A percentile compares a stretch with the other conserved stretches of the same genome.
Conservation (phyloP, 495 filamentous ascomycete species). For the Ascodesmis nigricans region DNA sequence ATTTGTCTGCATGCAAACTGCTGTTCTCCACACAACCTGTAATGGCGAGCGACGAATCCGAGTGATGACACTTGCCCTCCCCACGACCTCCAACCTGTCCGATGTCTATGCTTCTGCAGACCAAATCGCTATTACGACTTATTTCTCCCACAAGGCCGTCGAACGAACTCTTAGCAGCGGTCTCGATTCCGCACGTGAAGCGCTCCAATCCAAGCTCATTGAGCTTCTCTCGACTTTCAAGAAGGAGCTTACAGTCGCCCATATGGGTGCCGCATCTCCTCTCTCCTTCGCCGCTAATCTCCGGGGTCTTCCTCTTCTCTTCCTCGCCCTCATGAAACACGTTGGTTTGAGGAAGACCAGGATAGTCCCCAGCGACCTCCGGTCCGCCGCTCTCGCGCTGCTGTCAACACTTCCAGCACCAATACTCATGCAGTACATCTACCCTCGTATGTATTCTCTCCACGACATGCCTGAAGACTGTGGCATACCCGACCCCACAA, state of each 20-base stretch:
- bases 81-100: constrained; percentile 72
- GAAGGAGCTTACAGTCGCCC: constrained; percentile 89
- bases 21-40: constrained; percentile 91
- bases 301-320: constrained; percentile 65
- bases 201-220: constrained; percentile 71
- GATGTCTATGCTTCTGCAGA: constrained; percentile 91
- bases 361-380: constrained; percentile 88
- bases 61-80: constrained; percentile 79
- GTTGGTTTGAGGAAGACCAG: constrained; percentile 85
- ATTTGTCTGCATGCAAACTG: constrained; percentile 89
- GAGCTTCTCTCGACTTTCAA: constrained; percentile 87
- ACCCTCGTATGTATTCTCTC: constrained; percentile 77
- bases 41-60: constrained; percentile 89
- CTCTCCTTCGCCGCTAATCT: constrained; percentile 88
- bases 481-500: constrained; percentile 61
- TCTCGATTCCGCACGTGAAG: constrained; percentile 73
- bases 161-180: constrained; percentile 69
- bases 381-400: constrained; percentile 77
- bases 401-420: constrained; percentile 82
- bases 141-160: constrained; percentile 94
- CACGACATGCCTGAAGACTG: constrained; percentile 97
- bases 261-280: constrained; percentile 53
- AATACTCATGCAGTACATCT: constrained; percentile 89
- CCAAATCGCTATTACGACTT: constrained; percentile 75
- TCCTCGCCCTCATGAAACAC: constrained; percentile 87